Evolutionary conservation across 2,329 filamentous ascomycete genomes (phyloP).

Genomic region (Ceratocystis papillata): DNA sequence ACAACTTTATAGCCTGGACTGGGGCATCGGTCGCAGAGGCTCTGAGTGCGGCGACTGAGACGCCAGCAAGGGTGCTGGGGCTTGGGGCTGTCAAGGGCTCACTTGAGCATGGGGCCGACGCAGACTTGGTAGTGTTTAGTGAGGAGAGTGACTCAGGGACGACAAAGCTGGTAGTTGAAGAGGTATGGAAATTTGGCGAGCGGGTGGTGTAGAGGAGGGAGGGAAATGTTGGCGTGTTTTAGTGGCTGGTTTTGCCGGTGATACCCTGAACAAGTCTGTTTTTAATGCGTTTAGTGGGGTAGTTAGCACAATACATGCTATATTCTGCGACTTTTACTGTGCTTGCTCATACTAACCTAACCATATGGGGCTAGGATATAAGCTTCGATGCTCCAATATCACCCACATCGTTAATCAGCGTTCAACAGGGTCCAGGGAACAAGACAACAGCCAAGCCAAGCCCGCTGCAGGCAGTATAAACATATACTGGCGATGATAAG

Average conservation of each 20-base stretch:
- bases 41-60: constrained; percentile 61
- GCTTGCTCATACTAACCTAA: too few species aligned
- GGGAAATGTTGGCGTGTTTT: background rate
- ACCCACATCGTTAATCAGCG: too few species aligned
- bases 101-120: constrained; percentile 52
- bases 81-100: constrained; percentile 56
- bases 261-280: too few species aligned
- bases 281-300: too few species aligned
- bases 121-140: constrained; percentile 58
- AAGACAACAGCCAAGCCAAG: too few species aligned
- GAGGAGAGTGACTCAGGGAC: constrained; percentile 38
- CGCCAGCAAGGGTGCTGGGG: constrained; percentile 67
- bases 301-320: too few species aligned
- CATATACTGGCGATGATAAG: too few species aligned
- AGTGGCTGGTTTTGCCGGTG: background rate
- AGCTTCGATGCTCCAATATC: too few species aligned
- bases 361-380: too few species aligned
- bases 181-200: constrained; percentile 70
- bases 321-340: too few species aligned
- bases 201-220: constrained; percentile 33
- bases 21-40: constrained; percentile 57
- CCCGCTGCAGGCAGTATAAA: too few species aligned
- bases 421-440: too few species aligned
- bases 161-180: constrained; percentile 52
- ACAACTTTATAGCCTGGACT: constrained; percentile 69